These are phyloP conservation scores for Lactarius tabidus DNA, from an alignment of 768 basidiomycete genomes.

Conservation along the genomic window DNA sequence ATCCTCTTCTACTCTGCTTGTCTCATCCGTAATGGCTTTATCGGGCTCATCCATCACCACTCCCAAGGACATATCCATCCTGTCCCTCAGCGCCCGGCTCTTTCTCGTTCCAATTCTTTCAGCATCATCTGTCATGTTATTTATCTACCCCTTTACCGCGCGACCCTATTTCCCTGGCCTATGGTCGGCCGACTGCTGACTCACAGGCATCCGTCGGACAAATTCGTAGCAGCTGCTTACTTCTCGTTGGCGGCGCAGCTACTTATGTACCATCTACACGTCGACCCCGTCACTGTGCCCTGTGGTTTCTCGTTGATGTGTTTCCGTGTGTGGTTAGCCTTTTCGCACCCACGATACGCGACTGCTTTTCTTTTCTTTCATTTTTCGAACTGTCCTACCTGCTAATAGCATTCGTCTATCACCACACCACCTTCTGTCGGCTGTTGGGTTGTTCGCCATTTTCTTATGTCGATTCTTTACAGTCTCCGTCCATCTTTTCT, in stretches of 20 bases:
- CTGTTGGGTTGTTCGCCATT: conserved; percentile 17
- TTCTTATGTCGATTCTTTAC: conserved; percentile 1
- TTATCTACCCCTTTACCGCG: conserved; percentile 30
- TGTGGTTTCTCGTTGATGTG: conserved; percentile 11
- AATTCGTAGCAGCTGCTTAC: neutral
- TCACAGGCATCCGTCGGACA: neutral
- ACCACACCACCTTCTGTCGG: conserved; percentile 2
- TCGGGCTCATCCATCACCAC: conserved; percentile 26
- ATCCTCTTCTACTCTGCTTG: conserved; percentile 28
- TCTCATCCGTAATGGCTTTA: conserved; percentile 28
- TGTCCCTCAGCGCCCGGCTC: conserved; percentile 44
- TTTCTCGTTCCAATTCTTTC: conserved; percentile 31
- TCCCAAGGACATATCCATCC: conserved; percentile 60
- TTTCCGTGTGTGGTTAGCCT: conserved; percentile 13
- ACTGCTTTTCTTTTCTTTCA: neutral
- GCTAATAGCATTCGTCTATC: conserved; percentile 13
- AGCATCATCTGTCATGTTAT: conserved; percentile 34
- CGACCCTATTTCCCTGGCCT: conserved; percentile 27
- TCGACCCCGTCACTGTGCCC: conserved; percentile 3
- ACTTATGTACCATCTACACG: conserved; percentile 7
- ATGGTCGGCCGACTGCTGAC: conserved; percentile 3
- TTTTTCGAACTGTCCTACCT: conserved; percentile 12
- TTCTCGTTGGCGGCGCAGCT: conserved; percentile 2
- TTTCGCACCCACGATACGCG: conserved; percentile 8
- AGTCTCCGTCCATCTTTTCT: conserved; percentile 7